Evolutionary conservation across 2,329 filamentous ascomycete genomes (phyloP).

Genomic region (Microdochium trichocladiopsis): DNA sequence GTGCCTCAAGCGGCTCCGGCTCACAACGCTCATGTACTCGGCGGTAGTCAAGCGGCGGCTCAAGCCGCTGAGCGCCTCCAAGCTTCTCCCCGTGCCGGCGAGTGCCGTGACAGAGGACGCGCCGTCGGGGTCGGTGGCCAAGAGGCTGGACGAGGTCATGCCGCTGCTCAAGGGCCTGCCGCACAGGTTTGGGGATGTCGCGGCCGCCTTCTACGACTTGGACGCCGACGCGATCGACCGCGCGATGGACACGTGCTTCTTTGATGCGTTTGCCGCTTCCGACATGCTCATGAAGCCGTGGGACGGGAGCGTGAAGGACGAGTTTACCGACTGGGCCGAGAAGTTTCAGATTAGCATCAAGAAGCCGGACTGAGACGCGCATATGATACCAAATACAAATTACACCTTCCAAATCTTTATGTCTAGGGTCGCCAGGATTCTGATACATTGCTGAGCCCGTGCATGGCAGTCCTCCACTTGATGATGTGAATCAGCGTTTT

Average conservation of each 20-base stretch:
- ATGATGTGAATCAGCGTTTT: no score
- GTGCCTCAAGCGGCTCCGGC: slow-evolving; percentile 57
- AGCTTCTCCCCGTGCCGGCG: slow-evolving; percentile 22
- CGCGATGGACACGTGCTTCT: slow-evolving; percentile 51
- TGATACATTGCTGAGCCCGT: no score
- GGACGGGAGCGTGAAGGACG: slow-evolving; percentile 56
- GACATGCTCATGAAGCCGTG: slow-evolving; percentile 53
- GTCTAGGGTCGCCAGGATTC: no score
- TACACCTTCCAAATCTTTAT: no score
- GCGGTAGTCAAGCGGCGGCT: slow-evolving; percentile 64
- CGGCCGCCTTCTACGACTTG: slow-evolving; percentile 65
- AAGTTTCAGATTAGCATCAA: slow-evolving; percentile 48
- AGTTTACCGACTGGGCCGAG: slow-evolving; percentile 70
- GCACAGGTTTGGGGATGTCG: slow-evolving; percentile 63
- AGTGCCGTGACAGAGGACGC: neutral
- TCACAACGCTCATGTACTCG: slow-evolving; percentile 61
- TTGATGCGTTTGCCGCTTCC: slow-evolving; percentile 48
- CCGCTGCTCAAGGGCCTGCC: slow-evolving; percentile 52
- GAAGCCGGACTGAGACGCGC: slow-evolving; percentile 28
- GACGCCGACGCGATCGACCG: slow-evolving; percentile 51
- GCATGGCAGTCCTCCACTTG: no score
- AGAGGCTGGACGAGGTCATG: slow-evolving; percentile 49
- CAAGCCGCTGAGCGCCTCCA: slow-evolving; percentile 41
- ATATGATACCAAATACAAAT: no score
- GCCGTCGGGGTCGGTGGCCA: slow-evolving; percentile 19